phyloP scores from a whole-genome alignment of 1,284 basidiomycete species.

The Neonothopanus nambi region DNA sequence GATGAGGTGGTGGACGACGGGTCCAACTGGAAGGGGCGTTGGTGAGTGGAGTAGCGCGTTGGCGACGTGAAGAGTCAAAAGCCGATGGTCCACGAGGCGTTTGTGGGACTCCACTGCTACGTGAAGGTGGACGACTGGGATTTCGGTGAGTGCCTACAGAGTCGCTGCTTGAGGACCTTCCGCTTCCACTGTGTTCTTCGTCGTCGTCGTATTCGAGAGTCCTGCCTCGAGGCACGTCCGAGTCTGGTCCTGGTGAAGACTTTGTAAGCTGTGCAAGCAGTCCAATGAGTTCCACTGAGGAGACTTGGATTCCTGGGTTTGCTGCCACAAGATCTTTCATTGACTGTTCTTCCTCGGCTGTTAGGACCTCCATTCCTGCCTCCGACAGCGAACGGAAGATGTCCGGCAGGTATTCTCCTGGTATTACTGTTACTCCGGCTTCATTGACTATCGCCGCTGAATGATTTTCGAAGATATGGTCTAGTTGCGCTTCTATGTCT shows the following conservation, averaged over 20 bases:
- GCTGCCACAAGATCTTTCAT: background rate
- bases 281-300: background rate
- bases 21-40: slow-evolving; percentile 11
- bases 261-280: background rate
- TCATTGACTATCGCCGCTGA: background rate
- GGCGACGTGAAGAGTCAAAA: slow-evolving; percentile 13
- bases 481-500: slow-evolving; percentile 8
- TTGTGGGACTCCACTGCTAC: slow-evolving; percentile 7
- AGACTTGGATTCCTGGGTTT: background rate
- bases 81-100: slow-evolving; percentile 13
- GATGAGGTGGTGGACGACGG: slow-evolving; percentile 9
- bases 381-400: slow-evolving; percentile 9
- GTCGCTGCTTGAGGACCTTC: slow-evolving; percentile 30
- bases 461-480: slow-evolving; percentile 6
- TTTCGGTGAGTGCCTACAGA: slow-evolving; percentile 13
- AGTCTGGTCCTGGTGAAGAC: background rate
- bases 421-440: slow-evolving; percentile 1
- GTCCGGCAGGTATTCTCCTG: slow-evolving; percentile 10
- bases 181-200: background rate
- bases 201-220: background rate
- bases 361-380: slow-evolving; percentile 1
- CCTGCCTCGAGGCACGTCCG: slow-evolving; percentile 8
- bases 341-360: background rate
- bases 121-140: slow-evolving; percentile 14
- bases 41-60: slow-evolving; percentile 12